Percentiles rank a stretch among this genome's conserved stretches.
These are phyloP conservation scores for Diaporthe vaccinii DNA, from an alignment of 2,329 filamentous ascomycete genomes.

Conservation along the genomic window DNA sequence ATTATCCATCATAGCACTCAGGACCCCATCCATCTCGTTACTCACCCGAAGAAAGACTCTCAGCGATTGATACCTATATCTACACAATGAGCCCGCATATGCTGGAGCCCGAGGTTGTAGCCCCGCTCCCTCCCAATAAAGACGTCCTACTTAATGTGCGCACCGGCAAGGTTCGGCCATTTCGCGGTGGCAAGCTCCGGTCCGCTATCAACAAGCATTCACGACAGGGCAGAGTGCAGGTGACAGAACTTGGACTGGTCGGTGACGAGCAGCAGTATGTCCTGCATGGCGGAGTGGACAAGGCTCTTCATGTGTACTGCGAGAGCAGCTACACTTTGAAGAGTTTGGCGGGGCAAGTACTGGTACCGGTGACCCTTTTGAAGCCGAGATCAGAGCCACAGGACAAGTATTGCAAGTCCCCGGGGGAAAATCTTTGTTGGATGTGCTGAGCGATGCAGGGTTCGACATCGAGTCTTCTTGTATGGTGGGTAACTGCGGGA, in stretches of 20 bases:
- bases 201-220: not conserved
- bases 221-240: not conserved
- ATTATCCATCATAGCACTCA: not conserved
- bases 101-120: not conserved
- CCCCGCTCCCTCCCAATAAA: not conserved
- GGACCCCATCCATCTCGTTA: not conserved
- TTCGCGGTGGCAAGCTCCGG: not conserved
- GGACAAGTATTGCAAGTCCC: not conserved
- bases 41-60: not conserved
- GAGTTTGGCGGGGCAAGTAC: not conserved
- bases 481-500: constrained; percentile 49
- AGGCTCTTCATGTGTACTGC: constrained; percentile 14
- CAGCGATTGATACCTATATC: not conserved
- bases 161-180: not conserved
- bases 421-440: not conserved
- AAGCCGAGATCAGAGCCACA: constrained; percentile 3
- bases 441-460: constrained; percentile 50
- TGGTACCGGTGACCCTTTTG: not conserved
- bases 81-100: not conserved
- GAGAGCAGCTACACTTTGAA: not conserved
- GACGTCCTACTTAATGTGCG: constrained; percentile 1
- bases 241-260: not conserved
- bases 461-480: constrained; percentile 51
- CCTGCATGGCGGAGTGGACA: not conserved
- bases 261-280: constrained; percentile 13